Conservation (phyloP, 768 basidiomycete genomes). For the Boletellus sp. region DNA sequence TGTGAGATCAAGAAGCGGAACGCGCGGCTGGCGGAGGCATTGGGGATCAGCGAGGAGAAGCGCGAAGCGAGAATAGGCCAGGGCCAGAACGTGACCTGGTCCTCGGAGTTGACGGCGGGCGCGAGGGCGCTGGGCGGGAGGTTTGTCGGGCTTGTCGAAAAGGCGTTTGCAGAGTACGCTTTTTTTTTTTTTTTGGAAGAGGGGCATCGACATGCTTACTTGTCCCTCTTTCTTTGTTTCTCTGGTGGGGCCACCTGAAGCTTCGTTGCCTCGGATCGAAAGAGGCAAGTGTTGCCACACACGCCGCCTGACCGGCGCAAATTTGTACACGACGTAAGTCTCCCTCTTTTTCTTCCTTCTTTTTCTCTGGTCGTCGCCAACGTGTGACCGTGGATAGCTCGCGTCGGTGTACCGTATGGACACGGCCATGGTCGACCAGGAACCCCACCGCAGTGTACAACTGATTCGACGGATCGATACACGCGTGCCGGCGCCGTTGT, state of each 20-base stretch:
- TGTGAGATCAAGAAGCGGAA: slow-evolving; percentile 86
- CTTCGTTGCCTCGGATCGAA: slow-evolving; percentile 67
- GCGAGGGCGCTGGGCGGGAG: slow-evolving; percentile 47
- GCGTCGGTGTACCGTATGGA: slow-evolving; percentile 80
- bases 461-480: slow-evolving; percentile 81
- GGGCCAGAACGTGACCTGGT: slow-evolving; percentile 45
- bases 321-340: slow-evolving; percentile 73
- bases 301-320: slow-evolving; percentile 79
- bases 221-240: neutral
- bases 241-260: slow-evolving; percentile 26
- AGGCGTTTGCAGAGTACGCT: slow-evolving; percentile 75
- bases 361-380: neutral
- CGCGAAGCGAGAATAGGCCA: slow-evolving; percentile 34
- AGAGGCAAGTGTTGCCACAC: slow-evolving; percentile 69
- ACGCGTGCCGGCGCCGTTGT: slow-evolving; percentile 65
- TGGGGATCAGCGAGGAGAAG: slow-evolving; percentile 70
- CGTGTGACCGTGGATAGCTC: slow-evolving; percentile 41
- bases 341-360: neutral
- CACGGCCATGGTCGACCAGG: slow-evolving; percentile 81
- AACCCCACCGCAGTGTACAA: slow-evolving; percentile 83
- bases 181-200: neutral
- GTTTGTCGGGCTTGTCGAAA: slow-evolving; percentile 75
- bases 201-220: no score
- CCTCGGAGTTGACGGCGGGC: slow-evolving; percentile 58
- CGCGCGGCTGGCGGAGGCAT: slow-evolving; percentile 81